A percentile compares a stretch with the other conserved stretches of the same genome.
Evolutionary conservation across 2,329 filamentous ascomycete genomes (phyloP).

Genomic region (Lecanicillium sp.): DNA sequence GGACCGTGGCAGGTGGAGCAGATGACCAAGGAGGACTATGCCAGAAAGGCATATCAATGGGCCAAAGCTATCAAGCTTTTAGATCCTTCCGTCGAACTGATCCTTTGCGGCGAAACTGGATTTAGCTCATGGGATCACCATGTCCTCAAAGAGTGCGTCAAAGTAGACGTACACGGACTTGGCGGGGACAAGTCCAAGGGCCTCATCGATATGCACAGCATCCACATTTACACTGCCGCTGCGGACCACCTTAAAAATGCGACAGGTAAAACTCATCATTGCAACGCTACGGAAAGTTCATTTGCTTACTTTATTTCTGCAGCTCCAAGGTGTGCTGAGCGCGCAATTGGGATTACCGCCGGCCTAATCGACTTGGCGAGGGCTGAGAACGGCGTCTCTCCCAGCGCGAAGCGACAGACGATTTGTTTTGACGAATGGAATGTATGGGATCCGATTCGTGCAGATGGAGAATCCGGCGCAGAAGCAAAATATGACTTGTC

Average conservation of each 20-base stretch:
- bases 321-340: constrained; percentile 62
- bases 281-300: neutral
- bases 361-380: constrained; percentile 65
- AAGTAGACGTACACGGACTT: constrained; percentile 24
- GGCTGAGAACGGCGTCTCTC: constrained; percentile 57
- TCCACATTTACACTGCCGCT: constrained; percentile 68
- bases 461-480: constrained; percentile 62
- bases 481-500: constrained; percentile 65
- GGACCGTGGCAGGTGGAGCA: constrained; percentile 61
- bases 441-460: constrained; percentile 68
- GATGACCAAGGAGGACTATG: constrained; percentile 62
- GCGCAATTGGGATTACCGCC: constrained; percentile 63
- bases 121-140: constrained; percentile 65
- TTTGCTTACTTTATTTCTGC: neutral
- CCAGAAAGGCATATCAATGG: constrained; percentile 62
- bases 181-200: constrained; percentile 21
- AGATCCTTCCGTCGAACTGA: constrained; percentile 60
- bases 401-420: constrained; percentile 51
- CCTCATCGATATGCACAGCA: constrained; percentile 73
- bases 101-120: constrained; percentile 68
- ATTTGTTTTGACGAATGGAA: constrained; percentile 87
- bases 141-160: constrained; percentile 61
- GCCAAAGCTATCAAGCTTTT: constrained; percentile 65
- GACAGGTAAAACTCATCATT: constrained; percentile 22
- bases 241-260: constrained; percentile 41